These are phyloP conservation scores for Leccinum broughii DNA, from an alignment of 768 basidiomycete genomes.

Conservation along the genomic window DNA sequence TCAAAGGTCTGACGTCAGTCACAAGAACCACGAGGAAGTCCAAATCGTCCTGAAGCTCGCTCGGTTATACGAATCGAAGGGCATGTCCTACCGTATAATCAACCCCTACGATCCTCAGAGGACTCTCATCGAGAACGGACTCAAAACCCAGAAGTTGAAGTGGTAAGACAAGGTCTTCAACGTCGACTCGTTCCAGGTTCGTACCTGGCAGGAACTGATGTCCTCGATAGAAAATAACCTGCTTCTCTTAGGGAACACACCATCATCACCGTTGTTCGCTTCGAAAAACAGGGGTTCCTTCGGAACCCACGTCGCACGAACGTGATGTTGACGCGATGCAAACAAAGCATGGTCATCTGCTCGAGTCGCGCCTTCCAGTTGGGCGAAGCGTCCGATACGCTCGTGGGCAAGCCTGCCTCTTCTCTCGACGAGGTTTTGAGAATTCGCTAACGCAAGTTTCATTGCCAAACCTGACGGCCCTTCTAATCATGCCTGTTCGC, in stretches of 20 bases:
- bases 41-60: conserved; percentile 56
- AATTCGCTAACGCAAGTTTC: conserved; percentile 1
- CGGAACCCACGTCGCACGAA: conserved; percentile 65
- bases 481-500: conserved; percentile 1
- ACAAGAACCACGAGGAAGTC: conserved; percentile 61
- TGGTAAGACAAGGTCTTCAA: conserved; percentile 75
- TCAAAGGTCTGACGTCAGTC: conserved; percentile 1
- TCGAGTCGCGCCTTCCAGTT: conserved; percentile 41
- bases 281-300: conserved; percentile 69
- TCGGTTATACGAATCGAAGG: conserved; percentile 44
- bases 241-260: conserved; percentile 63
- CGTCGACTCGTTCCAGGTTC: conserved; percentile 82
- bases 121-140: conserved; percentile 50
- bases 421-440: conserved; percentile 1
- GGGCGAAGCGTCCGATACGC: conserved; percentile 19
- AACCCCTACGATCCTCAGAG: conserved; percentile 77
- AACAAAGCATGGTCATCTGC: conserved; percentile 71
- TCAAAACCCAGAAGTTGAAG: conserved; percentile 47
- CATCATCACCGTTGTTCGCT: conserved; percentile 68
- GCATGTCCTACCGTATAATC: conserved; percentile 59
- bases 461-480: conserved; percentile 1
- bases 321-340: conserved; percentile 84
- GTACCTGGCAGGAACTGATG: conserved; percentile 7
- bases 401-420: conserved; percentile 27
- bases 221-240: conserved; percentile 14